Percentiles rank a stretch among this genome's conserved stretches.
Conservation (phyloP, 495 filamentous ascomycete genomes). For the Cercophora sp. region DNA sequence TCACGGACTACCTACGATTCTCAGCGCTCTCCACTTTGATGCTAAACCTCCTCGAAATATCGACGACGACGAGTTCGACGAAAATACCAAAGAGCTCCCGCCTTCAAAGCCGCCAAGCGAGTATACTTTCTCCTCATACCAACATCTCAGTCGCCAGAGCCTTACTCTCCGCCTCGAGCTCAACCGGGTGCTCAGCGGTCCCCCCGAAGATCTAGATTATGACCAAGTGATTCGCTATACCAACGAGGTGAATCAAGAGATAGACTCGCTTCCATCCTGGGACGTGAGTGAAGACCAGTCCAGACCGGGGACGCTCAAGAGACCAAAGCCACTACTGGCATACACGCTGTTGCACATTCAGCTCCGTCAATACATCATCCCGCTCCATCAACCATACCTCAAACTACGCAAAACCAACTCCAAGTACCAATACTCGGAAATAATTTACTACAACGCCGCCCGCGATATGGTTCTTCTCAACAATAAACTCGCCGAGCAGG, state of each 20-base stretch:
- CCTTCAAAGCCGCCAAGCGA: conserved; percentile 27
- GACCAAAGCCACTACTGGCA: conserved; percentile 35
- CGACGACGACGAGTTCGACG: conserved; percentile 42
- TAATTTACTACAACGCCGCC: conserved; percentile 44
- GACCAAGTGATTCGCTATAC: conserved; percentile 43
- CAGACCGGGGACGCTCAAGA: conserved; percentile 19
- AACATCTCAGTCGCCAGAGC: conserved; percentile 37
- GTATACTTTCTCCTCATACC: conserved; percentile 42
- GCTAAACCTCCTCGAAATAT: conserved; percentile 38
- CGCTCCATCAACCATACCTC: conserved; percentile 42
- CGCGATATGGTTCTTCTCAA: conserved; percentile 43
- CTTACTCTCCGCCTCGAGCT: conserved; percentile 40
- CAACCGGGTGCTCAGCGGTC: conserved; percentile 32
- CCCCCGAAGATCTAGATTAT: conserved; percentile 34
- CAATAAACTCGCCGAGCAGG: conserved; percentile 36
- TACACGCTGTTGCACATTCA: conserved; percentile 42
- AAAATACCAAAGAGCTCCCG: conserved; percentile 36
- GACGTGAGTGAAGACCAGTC: conserved; percentile 18
- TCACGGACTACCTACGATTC: conserved; percentile 51
- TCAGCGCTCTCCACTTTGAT: conserved; percentile 36
- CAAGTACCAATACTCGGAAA: conserved; percentile 44
- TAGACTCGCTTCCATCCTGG: conserved; percentile 42
- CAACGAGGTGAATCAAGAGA: conserved; percentile 40
- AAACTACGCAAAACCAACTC: conserved; percentile 36
- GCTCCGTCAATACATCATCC: conserved; percentile 41